Evolutionary conservation across 257 asterid species (phyloP).

Genomic region (Agastache rugosa): DNA sequence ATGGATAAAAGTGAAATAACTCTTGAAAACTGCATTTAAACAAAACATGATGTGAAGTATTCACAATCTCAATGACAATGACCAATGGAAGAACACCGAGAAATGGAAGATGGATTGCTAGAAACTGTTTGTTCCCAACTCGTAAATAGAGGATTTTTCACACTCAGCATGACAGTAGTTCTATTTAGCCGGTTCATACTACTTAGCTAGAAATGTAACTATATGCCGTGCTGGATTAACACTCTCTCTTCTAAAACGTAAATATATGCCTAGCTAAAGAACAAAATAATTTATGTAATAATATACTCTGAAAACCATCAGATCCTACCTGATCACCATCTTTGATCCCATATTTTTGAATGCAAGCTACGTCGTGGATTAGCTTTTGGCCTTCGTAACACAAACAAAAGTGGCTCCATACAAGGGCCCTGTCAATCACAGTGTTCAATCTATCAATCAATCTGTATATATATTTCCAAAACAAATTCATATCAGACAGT

Average conservation of each 20-base stretch:
- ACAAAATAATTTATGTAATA: not conserved
- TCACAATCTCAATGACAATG: not conserved
- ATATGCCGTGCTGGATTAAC: not conserved
- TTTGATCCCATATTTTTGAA: slow-evolving; percentile 53
- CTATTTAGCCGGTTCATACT: not conserved
- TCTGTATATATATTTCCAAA: not conserved
- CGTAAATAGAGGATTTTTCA: not conserved
- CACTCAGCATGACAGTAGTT: not conserved
- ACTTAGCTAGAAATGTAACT: not conserved
- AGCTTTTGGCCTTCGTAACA: slow-evolving; percentile 55
- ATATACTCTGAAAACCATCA: not conserved
- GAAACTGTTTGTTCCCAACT: not conserved
- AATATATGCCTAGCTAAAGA: not conserved
- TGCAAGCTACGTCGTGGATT: slow-evolving; percentile 45
- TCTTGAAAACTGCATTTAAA: not conserved
- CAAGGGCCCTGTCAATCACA: slow-evolving; percentile 51
- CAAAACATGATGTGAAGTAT: not conserved
- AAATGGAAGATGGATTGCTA: no score
- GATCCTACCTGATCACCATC: slow-evolving; percentile 66
- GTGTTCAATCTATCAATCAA: not conserved
- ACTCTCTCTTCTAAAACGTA: not conserved
- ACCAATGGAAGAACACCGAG: not conserved
- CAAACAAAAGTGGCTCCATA: slow-evolving; percentile 73
- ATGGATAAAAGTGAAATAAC: not conserved
- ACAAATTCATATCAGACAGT: not conserved